Percentiles rank a stretch among this genome's conserved stretches.
Evolutionary conservation across 148 eudicot genomes (phyloP).

Genomic region (Diospyros kaki): DNA sequence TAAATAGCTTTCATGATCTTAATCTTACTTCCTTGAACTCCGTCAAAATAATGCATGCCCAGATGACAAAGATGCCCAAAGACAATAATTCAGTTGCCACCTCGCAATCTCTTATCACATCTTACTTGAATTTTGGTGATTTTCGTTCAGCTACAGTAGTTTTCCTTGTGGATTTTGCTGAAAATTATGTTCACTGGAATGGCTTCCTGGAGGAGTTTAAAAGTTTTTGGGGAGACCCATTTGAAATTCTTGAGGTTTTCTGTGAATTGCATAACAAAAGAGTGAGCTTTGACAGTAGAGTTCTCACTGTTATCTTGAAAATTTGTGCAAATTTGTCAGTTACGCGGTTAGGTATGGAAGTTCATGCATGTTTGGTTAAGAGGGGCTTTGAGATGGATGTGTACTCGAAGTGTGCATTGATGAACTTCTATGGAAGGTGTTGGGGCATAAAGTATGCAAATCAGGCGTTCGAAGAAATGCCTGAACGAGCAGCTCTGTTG

Average conservation of each 20-base stretch:
- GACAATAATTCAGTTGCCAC: constrained; percentile 22
- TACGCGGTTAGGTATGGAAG: constrained; percentile 44
- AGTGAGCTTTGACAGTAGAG: constrained; percentile 35
- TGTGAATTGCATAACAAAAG: constrained; percentile 46
- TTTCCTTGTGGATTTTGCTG: constrained; percentile 33
- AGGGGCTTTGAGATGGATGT: constrained; percentile 52
- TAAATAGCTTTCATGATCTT: constrained; percentile 19
- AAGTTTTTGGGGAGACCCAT: constrained; percentile 52
- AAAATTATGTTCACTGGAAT: constrained; percentile 44
- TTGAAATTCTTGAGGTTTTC: constrained; percentile 54
- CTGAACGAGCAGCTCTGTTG: constrained; percentile 19
- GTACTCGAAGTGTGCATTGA: constrained; percentile 47
- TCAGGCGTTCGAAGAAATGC: constrained; percentile 40
- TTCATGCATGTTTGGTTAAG: constrained; percentile 55
- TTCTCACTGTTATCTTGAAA: constrained; percentile 40
- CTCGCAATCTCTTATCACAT: constrained; percentile 31
- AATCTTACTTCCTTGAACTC: constrained; percentile 31
- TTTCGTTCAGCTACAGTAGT: constrained; percentile 41
- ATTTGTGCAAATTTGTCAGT: constrained; percentile 43
- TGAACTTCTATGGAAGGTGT: constrained; percentile 62
- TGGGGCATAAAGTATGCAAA: constrained; percentile 40
- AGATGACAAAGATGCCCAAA: constrained; percentile 35
- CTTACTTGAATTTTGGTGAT: constrained; percentile 47
- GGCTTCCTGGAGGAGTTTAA: constrained; percentile 40
- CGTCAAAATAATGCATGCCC: constrained; percentile 50